A percentile compares a stretch with the other conserved stretches of the same genome.
These are phyloP conservation scores for Wallacemonas collosoma DNA, from an alignment of 208 protist genomes.

Conservation along the genomic window DNA sequence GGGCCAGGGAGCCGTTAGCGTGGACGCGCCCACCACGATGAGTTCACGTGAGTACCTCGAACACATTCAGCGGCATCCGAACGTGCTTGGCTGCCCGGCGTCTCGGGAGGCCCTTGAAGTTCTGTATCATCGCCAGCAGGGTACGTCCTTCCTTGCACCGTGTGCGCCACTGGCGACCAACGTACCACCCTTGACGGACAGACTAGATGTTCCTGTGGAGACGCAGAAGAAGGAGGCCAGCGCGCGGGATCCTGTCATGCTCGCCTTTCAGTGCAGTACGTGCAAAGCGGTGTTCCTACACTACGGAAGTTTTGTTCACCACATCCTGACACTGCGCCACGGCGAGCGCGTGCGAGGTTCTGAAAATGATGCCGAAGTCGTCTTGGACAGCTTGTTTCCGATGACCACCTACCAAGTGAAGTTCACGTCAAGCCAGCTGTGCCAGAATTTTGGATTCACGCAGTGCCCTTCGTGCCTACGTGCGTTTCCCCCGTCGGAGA, in stretches of 20 bases:
- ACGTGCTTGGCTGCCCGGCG: slow-evolving; percentile 45
- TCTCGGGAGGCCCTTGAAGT: slow-evolving; percentile 59
- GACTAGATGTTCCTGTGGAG: background rate
- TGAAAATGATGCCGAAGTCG: background rate
- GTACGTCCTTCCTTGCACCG: slow-evolving; percentile 2
- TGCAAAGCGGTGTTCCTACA: slow-evolving; percentile 60
- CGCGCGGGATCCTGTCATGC: slow-evolving; percentile 5
- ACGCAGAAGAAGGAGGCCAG: background rate
- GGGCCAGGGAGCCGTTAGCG: background rate
- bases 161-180: background rate
- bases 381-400: slow-evolving; percentile 28
- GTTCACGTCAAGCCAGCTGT: slow-evolving; percentile 48
- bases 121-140: slow-evolving; percentile 39
- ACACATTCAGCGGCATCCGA: slow-evolving; percentile 33
- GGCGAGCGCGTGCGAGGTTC: slow-evolving; percentile 2
- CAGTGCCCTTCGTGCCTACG: slow-evolving; percentile 39
- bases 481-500: slow-evolving; percentile 22
- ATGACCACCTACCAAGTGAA: slow-evolving; percentile 57
- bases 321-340: slow-evolving; percentile 46
- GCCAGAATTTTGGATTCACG: slow-evolving; percentile 38
- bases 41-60: slow-evolving; percentile 23
- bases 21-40: background rate
- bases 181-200: background rate
- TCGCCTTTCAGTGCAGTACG: slow-evolving; percentile 34
- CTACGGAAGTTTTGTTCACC: slow-evolving; percentile 61